phyloP scores from a whole-genome alignment of 768 basidiomycete genomes.

The Albatrellus ellisii region DNA sequence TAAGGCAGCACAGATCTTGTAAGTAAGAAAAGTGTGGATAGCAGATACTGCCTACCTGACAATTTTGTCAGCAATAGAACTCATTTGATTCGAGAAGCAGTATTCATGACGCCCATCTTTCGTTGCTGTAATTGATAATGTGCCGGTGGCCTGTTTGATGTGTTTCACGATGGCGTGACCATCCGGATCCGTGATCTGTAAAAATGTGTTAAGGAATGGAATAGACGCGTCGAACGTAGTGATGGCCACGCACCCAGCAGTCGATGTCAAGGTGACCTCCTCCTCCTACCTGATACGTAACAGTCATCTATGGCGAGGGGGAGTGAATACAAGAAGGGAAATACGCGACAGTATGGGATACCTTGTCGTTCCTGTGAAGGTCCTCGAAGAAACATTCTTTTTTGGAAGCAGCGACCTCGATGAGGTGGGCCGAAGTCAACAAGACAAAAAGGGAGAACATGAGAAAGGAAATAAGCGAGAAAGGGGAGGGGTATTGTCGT shows the following conservation, averaged over 20 bases:
- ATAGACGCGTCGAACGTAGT: background rate
- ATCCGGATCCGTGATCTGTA: constrained; percentile 72
- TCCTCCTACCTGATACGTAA: constrained; percentile 97
- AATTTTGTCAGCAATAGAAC: constrained; percentile 88
- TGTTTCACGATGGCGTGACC: constrained; percentile 60
- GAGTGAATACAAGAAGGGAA: background rate
- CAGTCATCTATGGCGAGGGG: constrained; percentile 66
- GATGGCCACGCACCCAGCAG: constrained; percentile 77
- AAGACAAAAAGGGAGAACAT: constrained; percentile 21
- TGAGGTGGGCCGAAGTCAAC: constrained; percentile 48
- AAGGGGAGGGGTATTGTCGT: constrained; percentile 24
- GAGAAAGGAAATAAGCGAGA: constrained; percentile 29
- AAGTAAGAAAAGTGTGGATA: background rate
- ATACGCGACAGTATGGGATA: constrained; percentile 17
- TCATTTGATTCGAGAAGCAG: constrained; percentile 99
- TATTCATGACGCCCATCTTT: constrained; percentile 85
- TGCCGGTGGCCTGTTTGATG: constrained; percentile 80
- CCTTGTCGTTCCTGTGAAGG: constrained; percentile 84
- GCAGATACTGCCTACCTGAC: constrained; percentile 49
- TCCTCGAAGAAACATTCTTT: constrained; percentile 98
- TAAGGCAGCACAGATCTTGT: constrained; percentile 19
- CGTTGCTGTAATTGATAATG: constrained; percentile 75
- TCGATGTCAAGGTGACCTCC: constrained; percentile 97
- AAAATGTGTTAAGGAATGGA: background rate
- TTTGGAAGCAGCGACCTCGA: constrained; percentile 62